A percentile compares a stretch with the other conserved stretches of the same genome.
Conservation (phyloP, 148 eudicot species). For the Agrostemma githago region DNA sequence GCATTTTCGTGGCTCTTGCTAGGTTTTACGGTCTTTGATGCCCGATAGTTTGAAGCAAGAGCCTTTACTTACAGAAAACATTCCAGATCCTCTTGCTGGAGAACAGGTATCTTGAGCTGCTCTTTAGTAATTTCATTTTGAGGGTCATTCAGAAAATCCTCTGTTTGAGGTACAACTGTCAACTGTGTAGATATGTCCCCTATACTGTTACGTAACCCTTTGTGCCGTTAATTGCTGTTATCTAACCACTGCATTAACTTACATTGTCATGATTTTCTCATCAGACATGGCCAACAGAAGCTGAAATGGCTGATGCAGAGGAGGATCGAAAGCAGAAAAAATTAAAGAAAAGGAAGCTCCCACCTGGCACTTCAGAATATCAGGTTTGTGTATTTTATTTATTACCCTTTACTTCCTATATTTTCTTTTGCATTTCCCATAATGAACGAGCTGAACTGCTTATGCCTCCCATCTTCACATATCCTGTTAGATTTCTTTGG, state of each 20-base stretch:
- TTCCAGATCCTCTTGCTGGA: conserved; percentile 88
- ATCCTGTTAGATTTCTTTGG: not conserved
- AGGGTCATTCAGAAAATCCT: not conserved
- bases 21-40: conserved; percentile 56
- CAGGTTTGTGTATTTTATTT: conserved; percentile 48
- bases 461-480: not conserved
- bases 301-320: conserved; percentile 94
- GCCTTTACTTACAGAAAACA: conserved; percentile 72
- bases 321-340: conserved; percentile 53
- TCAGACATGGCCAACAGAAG: conserved; percentile 99
- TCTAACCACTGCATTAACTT: not conserved
- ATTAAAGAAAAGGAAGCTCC: conserved; percentile 53
- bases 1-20: conserved; percentile 24
- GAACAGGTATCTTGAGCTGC: conserved; percentile 62
- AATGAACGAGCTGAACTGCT: not conserved
- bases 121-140: too few relatives aligned
- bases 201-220: not conserved
- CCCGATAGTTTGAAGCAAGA: conserved; percentile 86
- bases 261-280: conserved; percentile 17
- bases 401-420: not conserved
- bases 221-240: not conserved
- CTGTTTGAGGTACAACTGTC: too few relatives aligned
- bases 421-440: not conserved
- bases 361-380: conserved; percentile 85
- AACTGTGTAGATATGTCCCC: not conserved